A percentile compares a stretch with the other conserved stretches of the same genome.
Conservation (phyloP, 495 filamentous ascomycete species). For the Physcia stellaris region DNA sequence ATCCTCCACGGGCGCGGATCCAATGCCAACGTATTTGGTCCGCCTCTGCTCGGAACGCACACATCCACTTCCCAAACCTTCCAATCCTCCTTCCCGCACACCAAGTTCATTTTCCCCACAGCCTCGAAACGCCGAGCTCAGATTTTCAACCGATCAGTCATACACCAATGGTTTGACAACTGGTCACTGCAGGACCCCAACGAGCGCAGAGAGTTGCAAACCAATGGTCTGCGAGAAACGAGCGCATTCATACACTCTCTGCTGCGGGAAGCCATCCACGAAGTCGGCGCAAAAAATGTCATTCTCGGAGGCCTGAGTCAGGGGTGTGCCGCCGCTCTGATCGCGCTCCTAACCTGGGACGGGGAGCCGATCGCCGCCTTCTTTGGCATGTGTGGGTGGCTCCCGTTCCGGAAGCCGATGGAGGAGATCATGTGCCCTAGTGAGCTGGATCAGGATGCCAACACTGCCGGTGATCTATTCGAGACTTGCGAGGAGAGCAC, state of each 20-base stretch:
- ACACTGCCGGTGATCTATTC: constrained; percentile 14
- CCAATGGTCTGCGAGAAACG: constrained; percentile 30
- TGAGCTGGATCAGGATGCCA: constrained; percentile 14
- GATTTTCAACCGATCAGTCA: constrained; percentile 22
- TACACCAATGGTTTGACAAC: constrained; percentile 43
- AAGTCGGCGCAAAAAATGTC: constrained; percentile 27
- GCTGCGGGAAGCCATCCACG: constrained; percentile 23
- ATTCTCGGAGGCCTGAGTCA: constrained; percentile 42
- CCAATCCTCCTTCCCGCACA: constrained; percentile 14
- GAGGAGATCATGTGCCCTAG: constrained; percentile 15
- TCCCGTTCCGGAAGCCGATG: constrained; percentile 33
- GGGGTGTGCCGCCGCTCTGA: constrained; percentile 37
- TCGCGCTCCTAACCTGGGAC: constrained; percentile 29
- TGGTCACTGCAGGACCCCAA: constrained; percentile 26
- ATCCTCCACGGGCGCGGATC: constrained; percentile 37
- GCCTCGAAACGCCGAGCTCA: constrained; percentile 30
- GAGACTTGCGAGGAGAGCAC: constrained; percentile 13
- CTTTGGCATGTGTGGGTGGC: constrained; percentile 42
- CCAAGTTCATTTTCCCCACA: constrained; percentile 33
- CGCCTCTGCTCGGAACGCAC: constrained; percentile 18
- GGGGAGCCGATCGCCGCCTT: constrained; percentile 24
- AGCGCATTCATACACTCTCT: constrained; percentile 25
- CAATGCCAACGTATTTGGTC: constrained; percentile 20
- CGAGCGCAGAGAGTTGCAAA: constrained; percentile 21
- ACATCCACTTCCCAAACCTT: constrained; percentile 6